Evolutionary conservation across 176 grass and related monocot species (phyloP), one percentile per base, ranked within the genome.

Genomic region (Musa beccarii): DNA sequence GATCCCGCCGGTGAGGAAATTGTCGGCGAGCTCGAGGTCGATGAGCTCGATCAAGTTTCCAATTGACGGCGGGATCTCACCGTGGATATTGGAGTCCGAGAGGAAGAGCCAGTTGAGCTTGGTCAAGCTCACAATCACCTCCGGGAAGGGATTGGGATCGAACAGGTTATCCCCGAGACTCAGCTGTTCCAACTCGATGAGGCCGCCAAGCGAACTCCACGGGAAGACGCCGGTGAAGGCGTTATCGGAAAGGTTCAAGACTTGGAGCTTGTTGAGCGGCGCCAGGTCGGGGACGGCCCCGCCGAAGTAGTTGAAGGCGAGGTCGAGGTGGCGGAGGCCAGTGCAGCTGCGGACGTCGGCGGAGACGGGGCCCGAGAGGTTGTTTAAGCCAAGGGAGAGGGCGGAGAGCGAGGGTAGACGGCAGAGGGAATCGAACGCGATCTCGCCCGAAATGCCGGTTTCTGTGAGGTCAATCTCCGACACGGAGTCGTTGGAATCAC

Each of bases 21-120:
- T 96, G 56, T 74, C 57, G 26, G 92, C 87, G 68, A 96, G 65
- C 74, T 96, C 92, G 10, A 96, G 83, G 57, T 89, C 87, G 72
- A 86, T 79, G 52, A 96, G 82, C 2, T 23, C 25, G 1, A 76
- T 51, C 81, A 96, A 84, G 67, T 84, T 76, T 71, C 85, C 87
- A 71, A 96, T 78, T 43, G 83, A 85, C 16, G 82, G 51, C 2
- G 92, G 92, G 51, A 96, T 92, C 19, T 0, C 0, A 52, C 92
- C 89, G 55, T 55, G 85, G 76, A 96, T 15, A 68, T 67, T 82
- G 53, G 84, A 83, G 17, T 71, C 76, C 0, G 83, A 73, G 68
- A 92, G 10, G 78, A 81, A 96, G 19, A 96, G 82, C 28, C 84
- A 92, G 56, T 73, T 83, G 72, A 97, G 84, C 74, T 84, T 93